Conservation (phyloP, 2,329 filamentous ascomycete species). For the Trichoderma atrobrunneum region DNA sequence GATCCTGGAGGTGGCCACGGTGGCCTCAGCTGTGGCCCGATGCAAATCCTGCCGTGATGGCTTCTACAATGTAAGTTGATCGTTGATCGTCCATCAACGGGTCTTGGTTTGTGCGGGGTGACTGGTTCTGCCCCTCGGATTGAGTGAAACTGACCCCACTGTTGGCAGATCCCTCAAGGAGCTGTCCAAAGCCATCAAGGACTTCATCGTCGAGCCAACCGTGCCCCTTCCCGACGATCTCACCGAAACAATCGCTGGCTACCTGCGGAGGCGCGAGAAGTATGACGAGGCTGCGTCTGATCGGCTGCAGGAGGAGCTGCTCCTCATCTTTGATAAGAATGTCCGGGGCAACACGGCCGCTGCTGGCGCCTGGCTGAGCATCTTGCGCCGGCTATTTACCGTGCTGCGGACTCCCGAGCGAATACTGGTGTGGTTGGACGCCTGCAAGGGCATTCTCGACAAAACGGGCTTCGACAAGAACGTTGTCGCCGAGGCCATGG, state of each 20-base stretch:
- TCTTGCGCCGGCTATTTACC: slow-evolving; percentile 63
- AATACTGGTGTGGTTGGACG: slow-evolving; percentile 70
- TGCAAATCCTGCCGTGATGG: slow-evolving; percentile 23
- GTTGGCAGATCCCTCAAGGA: slow-evolving; percentile 56
- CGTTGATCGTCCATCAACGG: slow-evolving; percentile 19
- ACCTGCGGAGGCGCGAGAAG: slow-evolving; percentile 64
- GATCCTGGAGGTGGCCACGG: not conserved
- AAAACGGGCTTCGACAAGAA: slow-evolving; percentile 60
- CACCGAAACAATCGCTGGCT: slow-evolving; percentile 59
- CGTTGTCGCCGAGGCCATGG: slow-evolving; percentile 61
- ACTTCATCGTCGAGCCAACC: slow-evolving; percentile 47
- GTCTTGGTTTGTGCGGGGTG: not conserved
- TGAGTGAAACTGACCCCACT: slow-evolving; percentile 24
- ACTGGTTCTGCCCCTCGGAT: slow-evolving; percentile 13
- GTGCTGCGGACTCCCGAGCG: slow-evolving; percentile 61
- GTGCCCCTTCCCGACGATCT: slow-evolving; percentile 67
- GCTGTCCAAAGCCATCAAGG: slow-evolving; percentile 55
- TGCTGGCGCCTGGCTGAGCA: slow-evolving; percentile 65
- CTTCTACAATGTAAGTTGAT: slow-evolving; percentile 29
- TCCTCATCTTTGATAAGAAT: slow-evolving; percentile 62
- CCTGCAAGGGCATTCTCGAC: slow-evolving; percentile 36
- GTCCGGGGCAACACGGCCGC: slow-evolving; percentile 56
- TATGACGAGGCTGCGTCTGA: slow-evolving; percentile 68
- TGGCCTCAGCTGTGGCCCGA: slow-evolving; percentile 11
- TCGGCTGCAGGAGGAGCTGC: slow-evolving; percentile 70